Percentiles rank a stretch among this genome's conserved stretches.
Conservation (phyloP, 176 grass and related monocot genomes). For the Chloris gayana region DNA sequence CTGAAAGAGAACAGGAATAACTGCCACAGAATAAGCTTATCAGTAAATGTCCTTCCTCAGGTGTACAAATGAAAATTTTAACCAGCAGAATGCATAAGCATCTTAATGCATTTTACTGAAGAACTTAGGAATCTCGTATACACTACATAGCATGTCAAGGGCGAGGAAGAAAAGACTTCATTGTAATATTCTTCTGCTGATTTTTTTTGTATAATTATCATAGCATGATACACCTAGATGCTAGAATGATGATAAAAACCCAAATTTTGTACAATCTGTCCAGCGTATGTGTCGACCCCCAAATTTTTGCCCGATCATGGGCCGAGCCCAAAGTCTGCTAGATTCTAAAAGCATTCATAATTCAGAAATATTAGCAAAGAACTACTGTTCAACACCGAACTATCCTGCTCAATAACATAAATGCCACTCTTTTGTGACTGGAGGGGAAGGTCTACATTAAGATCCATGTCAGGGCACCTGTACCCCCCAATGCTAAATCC, state of each 20-base stretch:
- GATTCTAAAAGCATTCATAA: conserved; percentile 1
- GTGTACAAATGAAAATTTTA: conserved; percentile 14
- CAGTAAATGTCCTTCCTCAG: conserved; percentile 42
- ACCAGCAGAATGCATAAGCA: conserved; percentile 1
- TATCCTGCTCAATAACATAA: not conserved
- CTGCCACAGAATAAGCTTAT: conserved; percentile 77
- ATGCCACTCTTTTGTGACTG: not conserved
- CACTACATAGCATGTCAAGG: not conserved
- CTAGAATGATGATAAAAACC: not conserved
- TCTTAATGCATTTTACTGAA: conserved; percentile 7
- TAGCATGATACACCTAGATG: not conserved
- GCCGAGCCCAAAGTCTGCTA: not conserved
- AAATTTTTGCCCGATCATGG: too few species aligned
- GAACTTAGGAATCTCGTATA: not conserved
- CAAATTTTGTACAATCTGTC: not conserved
- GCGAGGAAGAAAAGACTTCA: not conserved
- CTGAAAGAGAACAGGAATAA: conserved; percentile 98
- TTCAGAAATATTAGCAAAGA: not conserved
- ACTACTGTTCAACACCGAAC: not conserved
- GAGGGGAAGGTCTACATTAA: not conserved
- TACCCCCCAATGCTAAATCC: conserved; percentile 3
- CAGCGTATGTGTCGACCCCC: too few species aligned
- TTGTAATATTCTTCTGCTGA: not conserved
- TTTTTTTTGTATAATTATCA: not conserved
- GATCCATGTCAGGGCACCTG: not conserved